Evolutionary conservation across 192 early-diverging fungal genomes (phyloP).

Genomic region (Lunasporangiospora selenospora): DNA sequence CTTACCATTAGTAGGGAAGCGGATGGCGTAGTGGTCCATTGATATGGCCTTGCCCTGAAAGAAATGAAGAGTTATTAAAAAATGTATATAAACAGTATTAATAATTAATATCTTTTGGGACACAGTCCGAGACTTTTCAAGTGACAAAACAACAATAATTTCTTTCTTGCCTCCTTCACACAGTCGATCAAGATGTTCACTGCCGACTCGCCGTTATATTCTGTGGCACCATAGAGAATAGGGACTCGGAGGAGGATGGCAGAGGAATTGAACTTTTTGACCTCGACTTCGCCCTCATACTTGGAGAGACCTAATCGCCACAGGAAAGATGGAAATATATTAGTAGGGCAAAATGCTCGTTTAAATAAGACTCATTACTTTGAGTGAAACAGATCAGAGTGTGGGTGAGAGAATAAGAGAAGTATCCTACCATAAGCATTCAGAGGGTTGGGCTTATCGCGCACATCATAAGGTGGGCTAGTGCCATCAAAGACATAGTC

Average conservation of each 20-base stretch:
- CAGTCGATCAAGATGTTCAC: conserved; percentile 76
- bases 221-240: conserved; percentile 73
- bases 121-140: too few relatives aligned
- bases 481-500: conserved; percentile 96
- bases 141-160: conserved; percentile 19
- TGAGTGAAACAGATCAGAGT: too few relatives aligned
- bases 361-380: too few relatives aligned
- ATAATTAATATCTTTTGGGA: too few relatives aligned
- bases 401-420: too few relatives aligned
- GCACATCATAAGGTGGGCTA: conserved; percentile 77
- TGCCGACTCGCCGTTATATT: conserved; percentile 76
- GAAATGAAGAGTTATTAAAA: conserved; percentile 1
- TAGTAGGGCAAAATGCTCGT: background rate
- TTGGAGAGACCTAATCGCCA: conserved; percentile 67
- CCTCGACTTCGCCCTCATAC: conserved; percentile 73
- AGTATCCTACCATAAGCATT: conserved; percentile 89
- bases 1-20: conserved; percentile 86
- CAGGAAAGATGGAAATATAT: background rate
- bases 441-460: conserved; percentile 74
- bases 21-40: conserved; percentile 73
- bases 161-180: conserved; percentile 52
- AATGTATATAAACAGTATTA: too few relatives aligned
- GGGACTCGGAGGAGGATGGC: conserved; percentile 82
- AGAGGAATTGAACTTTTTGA: conserved; percentile 56
- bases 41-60: conserved; percentile 54